Conservation (phyloP, 306 rosid genomes). For the Casuarina cunninghamiana region DNA sequence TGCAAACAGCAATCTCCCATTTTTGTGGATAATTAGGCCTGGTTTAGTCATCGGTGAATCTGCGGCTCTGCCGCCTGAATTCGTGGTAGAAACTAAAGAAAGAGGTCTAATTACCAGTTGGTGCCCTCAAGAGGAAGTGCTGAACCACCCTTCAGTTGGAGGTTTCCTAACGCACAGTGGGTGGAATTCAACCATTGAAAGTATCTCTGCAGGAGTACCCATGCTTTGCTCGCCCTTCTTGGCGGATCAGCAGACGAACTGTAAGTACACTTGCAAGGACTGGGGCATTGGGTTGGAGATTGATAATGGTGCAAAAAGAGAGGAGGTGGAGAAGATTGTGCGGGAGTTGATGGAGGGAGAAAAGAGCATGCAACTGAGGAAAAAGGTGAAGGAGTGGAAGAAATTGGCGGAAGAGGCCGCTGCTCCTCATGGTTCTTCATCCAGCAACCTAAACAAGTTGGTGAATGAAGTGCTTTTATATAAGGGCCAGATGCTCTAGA, state of each 20-base stretch:
- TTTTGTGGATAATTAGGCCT: conserved; percentile 27
- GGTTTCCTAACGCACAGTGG: conserved; percentile 20
- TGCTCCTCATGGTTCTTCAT: not conserved
- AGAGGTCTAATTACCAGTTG: conserved; percentile 24
- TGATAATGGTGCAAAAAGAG: not conserved
- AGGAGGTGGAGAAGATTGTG: not conserved
- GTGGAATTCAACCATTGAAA: conserved; percentile 20
- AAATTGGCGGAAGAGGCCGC: not conserved
- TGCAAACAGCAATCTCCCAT: conserved; percentile 11
- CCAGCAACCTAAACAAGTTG: not conserved
- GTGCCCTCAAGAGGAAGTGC: conserved; percentile 24
- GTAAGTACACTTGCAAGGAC: not conserved
- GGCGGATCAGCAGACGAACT: not conserved
- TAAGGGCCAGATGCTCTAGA: not conserved
- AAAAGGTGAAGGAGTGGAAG: not conserved
- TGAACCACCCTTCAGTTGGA: conserved; percentile 15
- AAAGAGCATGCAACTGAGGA: not conserved
- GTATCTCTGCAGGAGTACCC: conserved; percentile 9
- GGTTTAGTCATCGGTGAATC: not conserved
- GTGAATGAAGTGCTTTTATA: not conserved
- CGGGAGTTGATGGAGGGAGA: conserved; percentile 6
- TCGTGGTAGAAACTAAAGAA: conserved; percentile 1
- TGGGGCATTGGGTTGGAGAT: conserved; percentile 3
- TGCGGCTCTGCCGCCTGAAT: not conserved
- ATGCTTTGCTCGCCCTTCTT: not conserved